A percentile compares a stretch with the other conserved stretches of the same genome.
phyloP scores from a whole-genome alignment of 2,329 filamentous ascomycete species.

The Bipolaris cookei region DNA sequence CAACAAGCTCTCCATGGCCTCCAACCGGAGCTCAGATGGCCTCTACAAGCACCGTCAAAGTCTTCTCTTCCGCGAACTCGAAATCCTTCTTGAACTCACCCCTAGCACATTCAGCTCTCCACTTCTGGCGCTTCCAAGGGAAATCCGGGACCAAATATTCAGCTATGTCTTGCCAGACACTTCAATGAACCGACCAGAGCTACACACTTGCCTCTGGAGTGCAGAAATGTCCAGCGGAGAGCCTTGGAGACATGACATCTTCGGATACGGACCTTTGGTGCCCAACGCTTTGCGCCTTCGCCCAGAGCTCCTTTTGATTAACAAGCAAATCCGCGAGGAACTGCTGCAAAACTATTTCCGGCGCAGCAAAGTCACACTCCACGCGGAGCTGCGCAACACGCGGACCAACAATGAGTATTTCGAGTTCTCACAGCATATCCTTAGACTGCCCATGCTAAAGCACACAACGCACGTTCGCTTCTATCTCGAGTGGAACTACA shows the following conservation, averaged over 20 bases:
- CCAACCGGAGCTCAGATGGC: conserved; percentile 34
- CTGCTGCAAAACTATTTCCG: conserved; percentile 38
- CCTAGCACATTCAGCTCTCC: conserved; percentile 42
- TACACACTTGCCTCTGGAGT: conserved; percentile 46
- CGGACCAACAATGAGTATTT: conserved; percentile 40
- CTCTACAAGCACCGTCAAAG: conserved; percentile 42
- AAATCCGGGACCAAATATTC: conserved; percentile 38
- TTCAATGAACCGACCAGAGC: conserved; percentile 29
- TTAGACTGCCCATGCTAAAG: conserved; percentile 38
- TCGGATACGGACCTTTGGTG: conserved; percentile 39
- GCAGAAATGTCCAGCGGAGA: conserved; percentile 43
- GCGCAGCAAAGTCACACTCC: conserved; percentile 40
- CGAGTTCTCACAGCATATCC: conserved; percentile 45
- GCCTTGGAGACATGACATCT: conserved; percentile 45
- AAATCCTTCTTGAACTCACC: conserved; percentile 43
- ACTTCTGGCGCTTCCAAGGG: conserved; percentile 40
- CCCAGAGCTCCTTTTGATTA: conserved; percentile 38
- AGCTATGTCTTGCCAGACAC: conserved; percentile 35
- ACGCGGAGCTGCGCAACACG: conserved; percentile 44
- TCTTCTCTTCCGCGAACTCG: conserved; percentile 42
- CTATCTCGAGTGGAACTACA: conserved; percentile 48
- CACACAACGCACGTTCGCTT: conserved; percentile 40
- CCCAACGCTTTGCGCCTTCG: conserved; percentile 28
- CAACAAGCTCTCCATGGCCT: conserved; percentile 36
- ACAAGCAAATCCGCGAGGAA: conserved; percentile 41